Conservation (phyloP, 495 filamentous ascomycete species). For the Hypomontagnella monticulosa region DNA sequence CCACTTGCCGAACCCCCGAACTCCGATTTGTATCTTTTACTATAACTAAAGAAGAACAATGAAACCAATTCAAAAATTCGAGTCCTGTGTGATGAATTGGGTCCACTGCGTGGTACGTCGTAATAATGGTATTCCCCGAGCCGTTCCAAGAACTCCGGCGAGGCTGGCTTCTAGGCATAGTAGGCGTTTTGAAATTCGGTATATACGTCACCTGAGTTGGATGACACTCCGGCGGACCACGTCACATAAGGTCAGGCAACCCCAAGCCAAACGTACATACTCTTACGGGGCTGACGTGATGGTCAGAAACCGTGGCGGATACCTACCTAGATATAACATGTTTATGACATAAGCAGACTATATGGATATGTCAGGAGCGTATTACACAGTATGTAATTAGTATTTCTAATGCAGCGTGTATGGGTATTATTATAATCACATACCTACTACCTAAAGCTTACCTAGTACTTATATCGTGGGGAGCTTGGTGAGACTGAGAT, state of each 20-base stretch:
- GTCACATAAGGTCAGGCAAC: slow-evolving; percentile 2
- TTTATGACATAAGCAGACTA: no score
- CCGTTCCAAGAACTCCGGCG: neutral
- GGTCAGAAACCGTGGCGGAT: no score
- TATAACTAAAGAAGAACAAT: slow-evolving; percentile 37
- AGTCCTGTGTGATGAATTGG: slow-evolving; percentile 3
- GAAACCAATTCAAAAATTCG: slow-evolving; percentile 38
- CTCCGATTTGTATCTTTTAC: slow-evolving; percentile 43
- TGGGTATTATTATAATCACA: neutral
- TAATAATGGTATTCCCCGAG: neutral
- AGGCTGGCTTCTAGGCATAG: neutral
- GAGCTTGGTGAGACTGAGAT: no score
- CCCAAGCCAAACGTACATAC: neutral
- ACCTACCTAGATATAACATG: no score
- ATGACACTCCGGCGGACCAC: neutral
- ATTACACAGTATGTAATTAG: neutral
- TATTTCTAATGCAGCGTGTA: neutral
- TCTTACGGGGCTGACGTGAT: neutral
- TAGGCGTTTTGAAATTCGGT: neutral
- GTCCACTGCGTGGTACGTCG: neutral
- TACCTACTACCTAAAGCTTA: no score
- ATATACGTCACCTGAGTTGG: neutral
- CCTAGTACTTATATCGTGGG: no score
- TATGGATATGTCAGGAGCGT: no score
- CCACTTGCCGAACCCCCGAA: slow-evolving; percentile 18